Base-by-base conservation (phyloP, 352 stramenopile genomes). In the Pythium volutum region DNA sequence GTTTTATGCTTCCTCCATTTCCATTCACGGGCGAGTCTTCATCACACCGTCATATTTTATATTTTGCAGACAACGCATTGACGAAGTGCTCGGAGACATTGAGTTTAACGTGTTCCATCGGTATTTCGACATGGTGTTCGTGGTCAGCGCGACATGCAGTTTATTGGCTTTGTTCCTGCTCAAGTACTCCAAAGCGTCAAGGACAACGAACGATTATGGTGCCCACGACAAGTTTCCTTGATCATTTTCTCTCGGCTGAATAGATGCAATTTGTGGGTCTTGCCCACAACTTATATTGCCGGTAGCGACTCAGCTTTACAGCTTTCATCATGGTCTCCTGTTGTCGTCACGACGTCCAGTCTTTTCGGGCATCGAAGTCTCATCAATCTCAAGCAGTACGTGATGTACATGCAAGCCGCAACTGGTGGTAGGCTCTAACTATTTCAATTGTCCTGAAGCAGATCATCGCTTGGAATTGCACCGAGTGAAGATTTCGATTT, bases 61-160 rank as follows among this genome's bases (percentile, higher is more conserved):
- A 36, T 11, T 25, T 29, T 22, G 26, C 58, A 93, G 84, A 14
- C 64, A 82, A 12, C 84, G 81, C 47, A 94, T 94, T 47, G 84
- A 94, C 55, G 77, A 90, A 54, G 84, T 94, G 36, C 70, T 94
- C 31, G 84, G 84, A 8, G 79, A 88, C 55, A 91, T 94, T 47
- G 74, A 92, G 67, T 94, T 92, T 45, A 81, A 94, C 34, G 79
- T 90, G 2, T 94, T 91, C 55, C 79, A 91, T 62, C 78, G 80
- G 23, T 94, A 89, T 65, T 92, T 92, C 48, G 84, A 94, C 67
- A 84, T 91, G 59, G 81, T 91, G 63, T 94, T 94, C 45, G 84
- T 94, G 4, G 65, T 92, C 11, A 94, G 84, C 27, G 78, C 84
- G 9, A 83, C 58, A 7, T 84, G 73, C 58, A 91, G 83, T 55